Percentiles rank a stretch among this genome's conserved stretches.
These are phyloP conservation scores for Eustoma russellianum DNA, from an alignment of 257 asterid species.

Conservation along the genomic window DNA sequence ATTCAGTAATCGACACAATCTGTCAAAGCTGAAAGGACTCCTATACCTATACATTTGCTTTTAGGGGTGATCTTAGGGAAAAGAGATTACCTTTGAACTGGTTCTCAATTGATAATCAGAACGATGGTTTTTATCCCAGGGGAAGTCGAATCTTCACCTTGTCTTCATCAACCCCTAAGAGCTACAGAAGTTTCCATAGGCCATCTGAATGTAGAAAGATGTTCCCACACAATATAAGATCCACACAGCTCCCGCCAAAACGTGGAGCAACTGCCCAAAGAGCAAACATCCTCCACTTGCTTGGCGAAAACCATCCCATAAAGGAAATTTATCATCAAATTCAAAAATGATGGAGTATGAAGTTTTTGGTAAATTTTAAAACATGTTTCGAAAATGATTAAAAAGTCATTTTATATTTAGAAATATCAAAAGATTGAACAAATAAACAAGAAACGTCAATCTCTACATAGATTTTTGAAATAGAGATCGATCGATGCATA, in stretches of 20 bases:
- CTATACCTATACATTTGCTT: no score
- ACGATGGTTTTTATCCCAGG: constrained; percentile 4
- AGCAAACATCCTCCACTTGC: constrained; percentile 55
- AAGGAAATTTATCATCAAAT: constrained; percentile 20
- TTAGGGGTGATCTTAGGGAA: not conserved
- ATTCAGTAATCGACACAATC: not conserved
- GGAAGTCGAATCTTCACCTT: no score
- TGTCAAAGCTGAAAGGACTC: no score
- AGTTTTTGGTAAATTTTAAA: no score
- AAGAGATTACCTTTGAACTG: constrained; percentile 1
- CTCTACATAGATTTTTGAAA: no score
- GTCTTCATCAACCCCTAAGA: constrained; percentile 12
- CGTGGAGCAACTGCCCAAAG: constrained; percentile 85
- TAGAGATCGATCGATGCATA: no score
- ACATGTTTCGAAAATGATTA: no score
- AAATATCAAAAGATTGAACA: no score
- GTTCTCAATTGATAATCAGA: constrained; percentile 17
- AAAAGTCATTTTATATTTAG: no score
- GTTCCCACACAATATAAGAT: constrained; percentile 68
- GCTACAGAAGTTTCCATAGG: constrained; percentile 20
- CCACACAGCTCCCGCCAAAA: constrained; percentile 75
- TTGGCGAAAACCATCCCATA: no score
- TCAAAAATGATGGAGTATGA: not conserved
- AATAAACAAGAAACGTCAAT: no score
- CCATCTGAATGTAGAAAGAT: constrained; percentile 64